A percentile compares a stretch with the other conserved stretches of the same genome.
phyloP scores from a whole-genome alignment of 2,329 filamentous ascomycete genomes.

The Diaporthe sp. region DNA sequence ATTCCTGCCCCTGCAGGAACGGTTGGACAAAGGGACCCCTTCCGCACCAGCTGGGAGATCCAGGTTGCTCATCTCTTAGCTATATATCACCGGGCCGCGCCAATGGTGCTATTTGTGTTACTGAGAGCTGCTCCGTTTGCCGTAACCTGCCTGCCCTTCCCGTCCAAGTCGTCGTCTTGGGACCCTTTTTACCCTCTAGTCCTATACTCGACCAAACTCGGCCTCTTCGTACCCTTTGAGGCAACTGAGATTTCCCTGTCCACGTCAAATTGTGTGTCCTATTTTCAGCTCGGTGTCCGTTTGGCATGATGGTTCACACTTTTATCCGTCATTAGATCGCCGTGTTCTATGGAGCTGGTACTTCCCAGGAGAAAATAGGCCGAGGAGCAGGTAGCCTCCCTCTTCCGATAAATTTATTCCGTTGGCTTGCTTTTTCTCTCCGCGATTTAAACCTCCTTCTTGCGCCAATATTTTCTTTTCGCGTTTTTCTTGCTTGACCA shows the following conservation, averaged over 20 bases:
- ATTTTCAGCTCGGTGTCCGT: background rate
- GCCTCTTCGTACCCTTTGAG: background rate
- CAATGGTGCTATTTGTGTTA: slow-evolving; percentile 34
- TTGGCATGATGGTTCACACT: slow-evolving; percentile 24
- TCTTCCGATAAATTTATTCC: background rate
- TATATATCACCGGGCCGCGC: slow-evolving; percentile 35
- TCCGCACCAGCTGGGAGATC: slow-evolving; percentile 12
- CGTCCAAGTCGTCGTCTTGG: slow-evolving; percentile 9
- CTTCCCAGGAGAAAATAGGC: background rate
- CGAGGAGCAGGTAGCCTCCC: background rate
- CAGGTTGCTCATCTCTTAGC: slow-evolving; percentile 13
- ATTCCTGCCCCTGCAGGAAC: slow-evolving; percentile 35
- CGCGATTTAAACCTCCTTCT: background rate
- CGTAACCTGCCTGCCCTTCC: slow-evolving; percentile 10
- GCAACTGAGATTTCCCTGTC: slow-evolving; percentile 12
- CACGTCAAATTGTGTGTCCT: background rate
- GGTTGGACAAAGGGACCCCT: slow-evolving; percentile 33
- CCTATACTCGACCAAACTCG: slow-evolving; percentile 12
- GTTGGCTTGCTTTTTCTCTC: slow-evolving; percentile 16
- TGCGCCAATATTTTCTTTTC: slow-evolving; percentile 7
- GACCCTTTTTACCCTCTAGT: background rate
- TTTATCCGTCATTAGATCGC: slow-evolving; percentile 3
- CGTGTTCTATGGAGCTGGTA: slow-evolving; percentile 9
- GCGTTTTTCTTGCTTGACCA: background rate
- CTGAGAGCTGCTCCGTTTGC: slow-evolving; percentile 30